Evolutionary conservation across 2,329 filamentous ascomycete species (phyloP).

Genomic region (Colletotrichum tropicicola): DNA sequence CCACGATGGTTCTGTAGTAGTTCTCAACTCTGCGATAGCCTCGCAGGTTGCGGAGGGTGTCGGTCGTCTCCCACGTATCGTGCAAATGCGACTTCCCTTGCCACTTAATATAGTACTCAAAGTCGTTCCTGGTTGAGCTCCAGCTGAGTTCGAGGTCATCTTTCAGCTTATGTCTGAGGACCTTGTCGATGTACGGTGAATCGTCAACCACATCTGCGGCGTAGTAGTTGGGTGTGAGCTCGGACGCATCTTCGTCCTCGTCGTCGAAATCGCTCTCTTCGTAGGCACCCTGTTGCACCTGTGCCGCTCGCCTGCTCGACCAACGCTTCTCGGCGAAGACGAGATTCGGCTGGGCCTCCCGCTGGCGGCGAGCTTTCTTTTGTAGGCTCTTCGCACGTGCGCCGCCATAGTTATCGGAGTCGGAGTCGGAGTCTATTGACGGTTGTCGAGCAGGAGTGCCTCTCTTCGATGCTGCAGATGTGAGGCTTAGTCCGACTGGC

Average conservation of each 20-base stretch:
- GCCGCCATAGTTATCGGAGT: slow-evolving; percentile 82
- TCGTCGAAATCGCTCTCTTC: slow-evolving; percentile 74
- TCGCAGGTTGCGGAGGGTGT: slow-evolving; percentile 77
- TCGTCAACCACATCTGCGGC: slow-evolving; percentile 77
- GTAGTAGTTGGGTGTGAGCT: slow-evolving; percentile 71
- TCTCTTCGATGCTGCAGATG: slow-evolving; percentile 64
- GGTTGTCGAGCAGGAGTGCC: slow-evolving; percentile 64
- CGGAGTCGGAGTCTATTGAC: slow-evolving; percentile 65
- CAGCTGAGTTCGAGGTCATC: slow-evolving; percentile 69
- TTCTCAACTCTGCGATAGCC: slow-evolving; percentile 93
- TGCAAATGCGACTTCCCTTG: slow-evolving; percentile 95
- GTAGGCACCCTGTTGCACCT: slow-evolving; percentile 70
- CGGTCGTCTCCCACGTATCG: slow-evolving; percentile 90
- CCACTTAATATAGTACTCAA: slow-evolving; percentile 96
- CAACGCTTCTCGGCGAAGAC: slow-evolving; percentile 86
- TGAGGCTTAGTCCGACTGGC: slow-evolving; percentile 4
- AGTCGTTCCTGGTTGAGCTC: slow-evolving; percentile 75
- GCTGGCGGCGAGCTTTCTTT: slow-evolving; percentile 81
- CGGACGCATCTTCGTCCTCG: slow-evolving; percentile 71
- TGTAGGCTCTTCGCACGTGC: slow-evolving; percentile 73
- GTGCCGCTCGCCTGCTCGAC: slow-evolving; percentile 85
- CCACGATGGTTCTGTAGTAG: slow-evolving; percentile 86
- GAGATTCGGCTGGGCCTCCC: slow-evolving; percentile 73
- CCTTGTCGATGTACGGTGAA: slow-evolving; percentile 86
- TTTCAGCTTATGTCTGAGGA: slow-evolving; percentile 85